These are phyloP conservation scores for Vitis amurensis DNA, from an alignment of 164 flowering plant genomes.

Conservation along the genomic window DNA sequence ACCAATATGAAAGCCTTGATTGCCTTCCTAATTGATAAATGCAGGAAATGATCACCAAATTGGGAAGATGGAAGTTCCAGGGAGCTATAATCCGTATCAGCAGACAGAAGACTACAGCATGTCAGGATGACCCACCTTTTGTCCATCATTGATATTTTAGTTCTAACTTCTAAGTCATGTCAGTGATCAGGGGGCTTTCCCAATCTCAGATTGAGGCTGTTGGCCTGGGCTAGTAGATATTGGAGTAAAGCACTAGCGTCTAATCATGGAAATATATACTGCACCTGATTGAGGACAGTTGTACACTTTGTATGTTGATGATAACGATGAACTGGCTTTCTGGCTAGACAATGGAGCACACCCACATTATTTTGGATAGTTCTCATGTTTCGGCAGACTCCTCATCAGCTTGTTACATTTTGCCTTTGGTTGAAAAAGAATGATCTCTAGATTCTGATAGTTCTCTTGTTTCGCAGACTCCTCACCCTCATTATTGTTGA, in stretches of 20 bases:
- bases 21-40: slow-evolving; percentile 9
- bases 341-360: too few species aligned
- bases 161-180: too few species aligned
- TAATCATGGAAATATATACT: neutral
- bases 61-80: slow-evolving; percentile 67
- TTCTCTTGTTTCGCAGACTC: too few species aligned
- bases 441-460: too few species aligned
- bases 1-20: neutral
- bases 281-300: too few species aligned
- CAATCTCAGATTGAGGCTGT: neutral
- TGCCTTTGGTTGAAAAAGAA: too few species aligned
- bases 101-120: slow-evolving; percentile 61
- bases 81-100: slow-evolving; percentile 47
- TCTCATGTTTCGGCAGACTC: too few species aligned
- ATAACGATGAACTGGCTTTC: too few species aligned
- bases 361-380: too few species aligned
- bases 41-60: slow-evolving; percentile 71
- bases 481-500: too few species aligned
- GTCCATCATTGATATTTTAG: neutral
- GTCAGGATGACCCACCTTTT: slow-evolving; percentile 39
- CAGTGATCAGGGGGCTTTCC: neutral
- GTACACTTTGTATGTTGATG: too few species aligned
- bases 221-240: neutral
- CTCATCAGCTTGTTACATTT: too few species aligned
- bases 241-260: neutral